phyloP scores from a whole-genome alignment of 2,329 filamentous ascomycete species.

The Diaporthe vexans region DNA sequence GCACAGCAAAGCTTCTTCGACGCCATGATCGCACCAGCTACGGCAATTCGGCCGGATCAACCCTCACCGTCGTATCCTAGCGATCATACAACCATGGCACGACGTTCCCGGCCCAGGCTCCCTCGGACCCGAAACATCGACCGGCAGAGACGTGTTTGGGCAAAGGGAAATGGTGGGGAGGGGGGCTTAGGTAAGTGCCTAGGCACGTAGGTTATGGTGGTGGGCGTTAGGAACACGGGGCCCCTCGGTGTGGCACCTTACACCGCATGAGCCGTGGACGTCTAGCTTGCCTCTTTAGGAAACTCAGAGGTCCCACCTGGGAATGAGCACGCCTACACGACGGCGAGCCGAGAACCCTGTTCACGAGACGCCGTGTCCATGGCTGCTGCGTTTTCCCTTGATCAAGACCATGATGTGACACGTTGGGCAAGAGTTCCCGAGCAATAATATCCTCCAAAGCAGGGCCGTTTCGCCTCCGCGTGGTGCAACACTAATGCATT shows the following conservation, averaged over 20 bases:
- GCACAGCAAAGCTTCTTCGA: neutral
- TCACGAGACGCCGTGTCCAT: slow-evolving; percentile 31
- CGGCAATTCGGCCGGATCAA: neutral
- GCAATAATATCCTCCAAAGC: slow-evolving; percentile 10
- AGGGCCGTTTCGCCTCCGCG: neutral
- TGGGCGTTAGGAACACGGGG: slow-evolving; percentile 5
- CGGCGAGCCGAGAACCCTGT: neutral
- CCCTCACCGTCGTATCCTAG: neutral
- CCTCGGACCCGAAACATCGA: slow-evolving; percentile 12
- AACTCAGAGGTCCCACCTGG: neutral
- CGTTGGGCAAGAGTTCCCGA: slow-evolving; percentile 24
- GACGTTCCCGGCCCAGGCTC: neutral
- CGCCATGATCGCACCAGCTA: neutral
- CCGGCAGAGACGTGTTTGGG: neutral
- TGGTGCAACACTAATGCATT: slow-evolving; percentile 9
- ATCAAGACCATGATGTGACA: neutral
- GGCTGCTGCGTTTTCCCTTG: slow-evolving; percentile 17
- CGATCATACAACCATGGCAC: neutral
- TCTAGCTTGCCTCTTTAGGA: slow-evolving; percentile 23
- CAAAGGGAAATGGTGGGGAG: neutral
- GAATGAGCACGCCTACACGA: neutral
- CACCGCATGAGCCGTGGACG: neutral
- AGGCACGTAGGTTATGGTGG: neutral
- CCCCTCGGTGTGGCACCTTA: slow-evolving; percentile 1
- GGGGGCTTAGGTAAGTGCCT: too few species aligned